These are phyloP conservation scores for Orbilia blumenaviensis DNA, from an alignment of 2,329 filamentous ascomycete species.

Conservation along the genomic window DNA sequence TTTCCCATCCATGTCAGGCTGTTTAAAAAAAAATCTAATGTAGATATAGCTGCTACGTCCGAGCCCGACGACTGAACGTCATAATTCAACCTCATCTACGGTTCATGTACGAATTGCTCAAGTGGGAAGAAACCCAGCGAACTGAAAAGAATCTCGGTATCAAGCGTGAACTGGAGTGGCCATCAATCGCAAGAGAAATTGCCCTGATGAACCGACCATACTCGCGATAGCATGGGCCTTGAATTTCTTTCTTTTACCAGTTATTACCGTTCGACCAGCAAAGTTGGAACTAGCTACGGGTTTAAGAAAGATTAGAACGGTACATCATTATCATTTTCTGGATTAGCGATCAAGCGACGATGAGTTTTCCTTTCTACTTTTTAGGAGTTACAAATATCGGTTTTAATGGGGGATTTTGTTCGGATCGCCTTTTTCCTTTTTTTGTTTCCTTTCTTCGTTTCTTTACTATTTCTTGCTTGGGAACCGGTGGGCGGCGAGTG, in stretches of 20 bases:
- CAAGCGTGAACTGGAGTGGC: conserved; percentile 89
- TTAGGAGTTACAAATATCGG: conserved; percentile 1
- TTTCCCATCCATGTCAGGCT: conserved; percentile 54
- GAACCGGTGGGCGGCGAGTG: neutral
- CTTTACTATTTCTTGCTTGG: conserved; percentile 3
- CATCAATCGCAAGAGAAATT: conserved; percentile 85
- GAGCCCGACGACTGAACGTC: conserved; percentile 89
- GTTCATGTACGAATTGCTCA: conserved; percentile 93
- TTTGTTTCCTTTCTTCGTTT: conserved; percentile 26
- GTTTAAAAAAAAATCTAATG: conserved; percentile 45
- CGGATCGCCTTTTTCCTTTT: neutral
- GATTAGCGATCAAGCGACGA: conserved; percentile 15
- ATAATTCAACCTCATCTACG: conserved; percentile 97
- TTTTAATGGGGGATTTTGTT: conserved; percentile 1
- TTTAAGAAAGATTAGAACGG: conserved; percentile 18
- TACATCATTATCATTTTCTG: conserved; percentile 3
- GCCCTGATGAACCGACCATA: conserved; percentile 97
- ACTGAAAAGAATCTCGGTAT: conserved; percentile 65
- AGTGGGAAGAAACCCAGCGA: conserved; percentile 87
- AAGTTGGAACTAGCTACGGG: neutral
- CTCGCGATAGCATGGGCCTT: conserved; percentile 67
- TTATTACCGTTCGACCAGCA: conserved; percentile 6
- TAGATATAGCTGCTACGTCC: conserved; percentile 77
- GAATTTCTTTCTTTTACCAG: neutral
- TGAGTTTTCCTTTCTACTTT: neutral